These are phyloP conservation scores for Amanita molliuscula DNA, from an alignment of 768 basidiomycete genomes.

Conservation along the genomic window DNA sequence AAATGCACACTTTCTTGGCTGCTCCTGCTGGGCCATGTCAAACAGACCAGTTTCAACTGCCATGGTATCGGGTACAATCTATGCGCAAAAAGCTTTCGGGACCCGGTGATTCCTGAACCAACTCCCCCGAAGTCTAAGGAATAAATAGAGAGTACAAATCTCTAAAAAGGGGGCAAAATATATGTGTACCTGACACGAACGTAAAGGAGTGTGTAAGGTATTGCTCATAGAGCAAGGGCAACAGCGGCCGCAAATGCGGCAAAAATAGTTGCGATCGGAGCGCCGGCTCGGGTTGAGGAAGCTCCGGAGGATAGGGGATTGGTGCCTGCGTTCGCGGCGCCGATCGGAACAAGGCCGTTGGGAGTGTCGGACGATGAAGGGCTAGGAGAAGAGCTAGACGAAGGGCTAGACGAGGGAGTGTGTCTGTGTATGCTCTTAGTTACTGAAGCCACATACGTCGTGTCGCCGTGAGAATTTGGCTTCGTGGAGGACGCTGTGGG, in stretches of 20 bases:
- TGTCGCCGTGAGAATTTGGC: constrained; percentile 3
- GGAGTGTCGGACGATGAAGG: background rate
- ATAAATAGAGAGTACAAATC: background rate
- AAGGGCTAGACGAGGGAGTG: background rate
- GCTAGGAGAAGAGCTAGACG: background rate
- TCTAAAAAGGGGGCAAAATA: background rate
- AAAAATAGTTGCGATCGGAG: constrained; percentile 27
- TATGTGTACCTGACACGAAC: background rate
- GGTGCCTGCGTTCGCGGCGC: constrained; percentile 35
- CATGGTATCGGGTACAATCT: background rate
- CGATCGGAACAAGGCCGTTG: constrained; percentile 21
- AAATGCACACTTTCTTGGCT: background rate
- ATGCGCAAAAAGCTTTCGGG: background rate
- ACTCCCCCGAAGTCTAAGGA: background rate
- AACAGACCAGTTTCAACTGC: background rate
- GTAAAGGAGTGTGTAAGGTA: constrained; percentile 16
- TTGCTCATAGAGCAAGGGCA: constrained; percentile 24
- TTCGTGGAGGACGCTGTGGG: constrained; percentile 5
- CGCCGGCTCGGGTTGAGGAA: constrained; percentile 24
- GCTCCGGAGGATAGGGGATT: constrained; percentile 25
- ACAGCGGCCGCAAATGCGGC: constrained; percentile 28
- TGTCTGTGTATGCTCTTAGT: constrained; percentile 6
- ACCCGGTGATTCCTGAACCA: background rate
- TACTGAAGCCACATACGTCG: background rate
- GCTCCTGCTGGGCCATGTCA: constrained; percentile 3